phyloP scores from a whole-genome alignment of 768 basidiomycete genomes.

The Kwoniella dendrophila region DNA sequence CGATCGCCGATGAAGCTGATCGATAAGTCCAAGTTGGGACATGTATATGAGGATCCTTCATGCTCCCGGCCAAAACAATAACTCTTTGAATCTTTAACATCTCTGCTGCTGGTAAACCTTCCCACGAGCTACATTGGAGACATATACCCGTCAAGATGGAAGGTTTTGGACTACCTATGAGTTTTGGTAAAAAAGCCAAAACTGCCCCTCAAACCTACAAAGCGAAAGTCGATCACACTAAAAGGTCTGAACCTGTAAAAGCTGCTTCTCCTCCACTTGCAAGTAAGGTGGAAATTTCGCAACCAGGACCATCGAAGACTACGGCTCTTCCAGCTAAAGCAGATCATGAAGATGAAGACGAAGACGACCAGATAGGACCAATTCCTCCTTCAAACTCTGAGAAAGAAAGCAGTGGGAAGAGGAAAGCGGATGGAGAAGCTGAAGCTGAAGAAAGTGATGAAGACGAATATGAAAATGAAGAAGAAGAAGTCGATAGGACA shows the following conservation, averaged over 20 bases:
- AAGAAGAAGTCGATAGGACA: slow-evolving; percentile 61
- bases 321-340: background rate
- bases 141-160: slow-evolving; percentile 56
- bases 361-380: slow-evolving; percentile 25
- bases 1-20: slow-evolving; percentile 18
- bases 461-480: slow-evolving; percentile 23
- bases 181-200: slow-evolving; percentile 57
- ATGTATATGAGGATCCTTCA: too few species aligned
- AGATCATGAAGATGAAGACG: slow-evolving; percentile 16
- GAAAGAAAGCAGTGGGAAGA: background rate
- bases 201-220: slow-evolving; percentile 39
- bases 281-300: background rate
- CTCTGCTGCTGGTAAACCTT: too few species aligned
- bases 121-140: too few species aligned
- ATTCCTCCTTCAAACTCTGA: slow-evolving; percentile 4
- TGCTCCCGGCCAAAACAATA: too few species aligned
- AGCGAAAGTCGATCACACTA: slow-evolving; percentile 54
- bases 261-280: background rate
- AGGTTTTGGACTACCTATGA: slow-evolving; percentile 54
- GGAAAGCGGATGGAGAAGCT: slow-evolving; percentile 2
- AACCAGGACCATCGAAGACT: slow-evolving; percentile 17
- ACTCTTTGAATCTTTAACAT: too few species aligned
- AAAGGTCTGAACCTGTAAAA: slow-evolving; percentile 39
- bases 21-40: too few species aligned
- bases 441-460: slow-evolving; percentile 23